phyloP scores from a whole-genome alignment of 768 basidiomycete species.

The Lepiota brunneoincarnata region DNA sequence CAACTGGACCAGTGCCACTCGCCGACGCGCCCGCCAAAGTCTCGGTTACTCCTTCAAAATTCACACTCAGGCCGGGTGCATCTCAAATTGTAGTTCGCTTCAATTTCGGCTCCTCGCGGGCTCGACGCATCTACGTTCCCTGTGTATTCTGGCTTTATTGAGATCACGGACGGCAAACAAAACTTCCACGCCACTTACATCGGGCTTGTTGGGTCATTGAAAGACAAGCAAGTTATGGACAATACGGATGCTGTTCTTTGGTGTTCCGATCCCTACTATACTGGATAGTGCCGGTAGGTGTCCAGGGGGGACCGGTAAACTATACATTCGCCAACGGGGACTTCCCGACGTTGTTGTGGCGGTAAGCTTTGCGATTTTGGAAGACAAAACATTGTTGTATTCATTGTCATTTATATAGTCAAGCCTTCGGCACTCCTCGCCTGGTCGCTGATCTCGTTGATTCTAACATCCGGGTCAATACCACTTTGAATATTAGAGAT shows the following conservation, averaged over 20 bases:
- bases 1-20: constrained; percentile 46
- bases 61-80: constrained; percentile 44
- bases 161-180: constrained; percentile 32
- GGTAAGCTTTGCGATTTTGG: constrained; percentile 20
- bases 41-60: constrained; percentile 34
- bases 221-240: constrained; percentile 48
- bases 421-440: constrained; percentile 45
- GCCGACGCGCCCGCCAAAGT: constrained; percentile 41
- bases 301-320: constrained; percentile 35
- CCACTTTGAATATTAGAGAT: constrained; percentile 33
- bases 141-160: constrained; percentile 56
- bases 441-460: constrained; percentile 48
- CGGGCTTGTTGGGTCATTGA: constrained; percentile 36
- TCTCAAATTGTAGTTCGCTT: constrained; percentile 34
- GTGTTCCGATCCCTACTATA: constrained; percentile 38
- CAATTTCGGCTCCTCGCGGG: constrained; percentile 43
- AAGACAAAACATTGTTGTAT: background rate
- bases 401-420: constrained; percentile 1
- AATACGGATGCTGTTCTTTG: constrained; percentile 44
- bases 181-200: constrained; percentile 41
- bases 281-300: constrained; percentile 33
- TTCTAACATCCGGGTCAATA: constrained; percentile 34
- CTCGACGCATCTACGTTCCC: constrained; percentile 45
- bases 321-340: constrained; percentile 42
- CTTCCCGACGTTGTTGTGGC: constrained; percentile 35